Percentiles rank a stretch among this genome's conserved stretches.
Conservation (phyloP, 495 filamentous ascomycete genomes). For the Xylaria grammica region DNA sequence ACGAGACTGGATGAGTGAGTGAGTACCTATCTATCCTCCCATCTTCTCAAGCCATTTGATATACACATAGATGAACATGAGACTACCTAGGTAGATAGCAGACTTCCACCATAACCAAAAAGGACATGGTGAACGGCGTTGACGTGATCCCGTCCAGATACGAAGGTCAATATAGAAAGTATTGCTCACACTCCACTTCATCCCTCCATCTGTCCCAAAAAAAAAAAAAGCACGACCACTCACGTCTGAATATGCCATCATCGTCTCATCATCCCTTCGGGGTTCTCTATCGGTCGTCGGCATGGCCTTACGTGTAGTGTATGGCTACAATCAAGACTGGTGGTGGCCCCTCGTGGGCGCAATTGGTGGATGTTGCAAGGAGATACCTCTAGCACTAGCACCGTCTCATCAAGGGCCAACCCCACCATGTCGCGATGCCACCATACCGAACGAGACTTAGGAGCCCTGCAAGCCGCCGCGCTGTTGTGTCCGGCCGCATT, state of each 20-base stretch:
- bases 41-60: too few relatives aligned
- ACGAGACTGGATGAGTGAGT: too few relatives aligned
- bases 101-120: neutral
- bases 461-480: constrained; percentile 26
- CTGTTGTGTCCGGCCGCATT: constrained; percentile 16
- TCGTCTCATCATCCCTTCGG: constrained; percentile 12
- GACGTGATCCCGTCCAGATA: constrained; percentile 20
- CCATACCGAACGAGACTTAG: constrained; percentile 38
- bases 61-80: too few relatives aligned
- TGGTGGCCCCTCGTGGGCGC: constrained; percentile 33
- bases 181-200: constrained; percentile 24
- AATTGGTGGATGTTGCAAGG: constrained; percentile 35
- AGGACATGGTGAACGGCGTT: neutral
- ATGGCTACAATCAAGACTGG: constrained; percentile 32
- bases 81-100: too few relatives aligned
- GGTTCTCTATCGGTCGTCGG: constrained; percentile 5
- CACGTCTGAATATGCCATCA: neutral
- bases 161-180: constrained; percentile 22
- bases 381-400: constrained; percentile 21
- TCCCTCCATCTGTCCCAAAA: neutral
- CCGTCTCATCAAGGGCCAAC: constrained; percentile 24
- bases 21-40: too few relatives aligned
- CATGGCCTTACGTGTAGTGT: constrained; percentile 17
- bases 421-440: constrained; percentile 38
- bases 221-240: constrained; percentile 4